Percentiles rank a stretch among this genome's conserved stretches.
Evolutionary conservation across 768 basidiomycete genomes (phyloP).

Genomic region (Auricularia auricula-judae): DNA sequence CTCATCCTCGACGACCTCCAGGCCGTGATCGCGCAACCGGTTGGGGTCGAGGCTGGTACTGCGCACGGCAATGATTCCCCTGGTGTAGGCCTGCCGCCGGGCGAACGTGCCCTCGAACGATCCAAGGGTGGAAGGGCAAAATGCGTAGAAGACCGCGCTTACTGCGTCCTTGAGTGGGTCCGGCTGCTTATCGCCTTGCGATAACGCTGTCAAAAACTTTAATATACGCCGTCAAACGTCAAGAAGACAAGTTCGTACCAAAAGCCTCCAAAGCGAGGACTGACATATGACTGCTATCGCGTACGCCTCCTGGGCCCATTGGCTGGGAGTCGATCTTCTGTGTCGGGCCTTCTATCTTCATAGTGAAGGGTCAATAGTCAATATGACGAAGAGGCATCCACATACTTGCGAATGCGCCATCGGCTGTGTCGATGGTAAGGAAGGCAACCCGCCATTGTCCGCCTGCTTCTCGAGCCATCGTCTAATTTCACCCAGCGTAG

Average conservation of each 20-base stretch:
- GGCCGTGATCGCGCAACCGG: slow-evolving; percentile 29
- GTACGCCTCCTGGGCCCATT: slow-evolving; percentile 34
- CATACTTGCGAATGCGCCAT: slow-evolving; percentile 4
- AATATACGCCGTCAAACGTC: neutral
- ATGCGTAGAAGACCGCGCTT: slow-evolving; percentile 59
- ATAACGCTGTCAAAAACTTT: slow-evolving; percentile 36
- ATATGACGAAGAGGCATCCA: slow-evolving; percentile 5
- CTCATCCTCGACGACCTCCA: slow-evolving; percentile 56
- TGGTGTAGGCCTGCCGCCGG: slow-evolving; percentile 21
- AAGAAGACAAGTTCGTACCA: slow-evolving; percentile 36
- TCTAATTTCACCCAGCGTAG: neutral
- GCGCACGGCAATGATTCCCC: slow-evolving; percentile 46
- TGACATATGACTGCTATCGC: slow-evolving; percentile 66
- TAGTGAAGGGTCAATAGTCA: neutral
- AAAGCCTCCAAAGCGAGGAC: slow-evolving; percentile 78
- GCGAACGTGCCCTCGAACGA: slow-evolving; percentile 26
- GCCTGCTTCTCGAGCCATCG: neutral
- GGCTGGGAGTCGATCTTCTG: slow-evolving; percentile 61
- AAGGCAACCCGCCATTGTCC: neutral
- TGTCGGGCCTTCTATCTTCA: slow-evolving; percentile 62
- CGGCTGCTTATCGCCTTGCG: slow-evolving; percentile 46
- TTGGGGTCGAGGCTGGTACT: slow-evolving; percentile 26
- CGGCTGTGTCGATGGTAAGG: neutral
- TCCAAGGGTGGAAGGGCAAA: slow-evolving; percentile 37
- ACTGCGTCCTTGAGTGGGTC: slow-evolving; percentile 59